Evolutionary conservation across 257 asterid species (phyloP), one percentile per base, ranked within the genome.

Genomic region (Nicotiana obtusifolia): DNA sequence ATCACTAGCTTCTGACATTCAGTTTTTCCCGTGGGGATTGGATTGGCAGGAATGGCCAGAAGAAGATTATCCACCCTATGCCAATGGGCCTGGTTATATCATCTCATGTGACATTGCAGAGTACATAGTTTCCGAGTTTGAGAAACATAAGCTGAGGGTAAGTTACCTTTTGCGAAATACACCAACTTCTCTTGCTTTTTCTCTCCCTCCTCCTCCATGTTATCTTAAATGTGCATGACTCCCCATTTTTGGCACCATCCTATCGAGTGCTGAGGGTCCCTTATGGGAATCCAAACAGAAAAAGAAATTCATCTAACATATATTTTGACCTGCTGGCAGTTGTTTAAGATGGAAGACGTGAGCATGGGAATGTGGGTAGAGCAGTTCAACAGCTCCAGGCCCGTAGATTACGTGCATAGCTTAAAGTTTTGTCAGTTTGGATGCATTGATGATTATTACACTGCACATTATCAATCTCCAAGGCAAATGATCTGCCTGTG

Each of bases 301-400:
- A 78, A 33, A 22, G 22, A 22, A 41, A 20, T n/a, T 1, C 4
- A 62, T 80, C 19, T 26, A 20, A 76, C 67, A 22, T 17, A 69
- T 49, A 13, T 10, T 41, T 75, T 81, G 47, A 10, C 49, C 28
- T 52, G 80, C 47, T 62, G 82, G 81, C 94, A 95, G 98, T 85
- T 95, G 84, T 95, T 95, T 89, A 95, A 95, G 89, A 95, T 95
- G 99, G 99, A 95, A 88, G 97, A 95, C 31, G 98, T 95, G 83
- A 93, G 97, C 93, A 92, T 95, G 97, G 99, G 99, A 84, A 92
- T 90, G 98, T 95, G 99, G 99, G 98, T 95, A 28, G 93, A 93
- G 84, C 87, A 89, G 84, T 93, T 88, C 87, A 95, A 93, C 90
- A 85, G 83, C 83, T 81, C 94, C 52, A 89, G 69, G 82, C 87